A percentile compares a stretch with the other conserved stretches of the same genome.
Evolutionary conservation across 148 eudicot species (phyloP).

Genomic region (Persicaria maculosa): DNA sequence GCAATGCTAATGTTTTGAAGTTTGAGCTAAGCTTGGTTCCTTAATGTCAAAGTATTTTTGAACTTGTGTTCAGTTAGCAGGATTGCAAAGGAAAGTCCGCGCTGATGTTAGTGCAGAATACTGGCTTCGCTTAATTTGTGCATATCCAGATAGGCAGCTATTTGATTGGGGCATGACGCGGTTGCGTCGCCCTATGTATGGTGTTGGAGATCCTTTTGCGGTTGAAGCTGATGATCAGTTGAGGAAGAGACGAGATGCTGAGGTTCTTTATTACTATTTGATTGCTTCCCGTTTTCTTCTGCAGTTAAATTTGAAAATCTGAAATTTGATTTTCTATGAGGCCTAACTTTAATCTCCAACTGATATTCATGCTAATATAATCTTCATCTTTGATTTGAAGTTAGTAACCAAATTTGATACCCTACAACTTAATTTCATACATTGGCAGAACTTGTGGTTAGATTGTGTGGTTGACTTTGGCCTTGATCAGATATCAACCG

Average conservation of each 20-base stretch:
- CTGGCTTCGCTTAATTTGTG: conserved; percentile 79
- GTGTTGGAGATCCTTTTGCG: conserved; percentile 84
- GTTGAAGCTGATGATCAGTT: conserved; percentile 69
- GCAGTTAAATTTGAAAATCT: background rate
- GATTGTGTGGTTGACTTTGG: background rate
- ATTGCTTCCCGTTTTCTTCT: background rate
- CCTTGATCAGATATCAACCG: background rate
- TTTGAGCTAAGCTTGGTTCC: background rate
- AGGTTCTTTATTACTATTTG: conserved; percentile 33
- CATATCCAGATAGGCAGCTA: conserved; percentile 69
- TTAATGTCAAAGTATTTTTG: conserved; percentile 1
- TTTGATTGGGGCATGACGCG: conserved; percentile 98
- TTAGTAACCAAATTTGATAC: background rate
- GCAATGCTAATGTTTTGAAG: background rate
- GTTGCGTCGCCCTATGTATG: conserved; percentile 63
- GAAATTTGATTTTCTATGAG: background rate
- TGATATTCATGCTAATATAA: background rate
- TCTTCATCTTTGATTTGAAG: background rate
- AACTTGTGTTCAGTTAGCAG: conserved; percentile 51
- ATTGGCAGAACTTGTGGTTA: background rate
- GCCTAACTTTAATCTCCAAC: background rate
- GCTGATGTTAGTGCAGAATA: conserved; percentile 82
- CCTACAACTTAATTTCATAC: background rate
- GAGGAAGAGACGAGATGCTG: conserved; percentile 93
- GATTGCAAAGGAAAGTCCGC: conserved; percentile 76